Conservation (phyloP, 179 eudicot species). For the Heliamphora pulchella region DNA sequence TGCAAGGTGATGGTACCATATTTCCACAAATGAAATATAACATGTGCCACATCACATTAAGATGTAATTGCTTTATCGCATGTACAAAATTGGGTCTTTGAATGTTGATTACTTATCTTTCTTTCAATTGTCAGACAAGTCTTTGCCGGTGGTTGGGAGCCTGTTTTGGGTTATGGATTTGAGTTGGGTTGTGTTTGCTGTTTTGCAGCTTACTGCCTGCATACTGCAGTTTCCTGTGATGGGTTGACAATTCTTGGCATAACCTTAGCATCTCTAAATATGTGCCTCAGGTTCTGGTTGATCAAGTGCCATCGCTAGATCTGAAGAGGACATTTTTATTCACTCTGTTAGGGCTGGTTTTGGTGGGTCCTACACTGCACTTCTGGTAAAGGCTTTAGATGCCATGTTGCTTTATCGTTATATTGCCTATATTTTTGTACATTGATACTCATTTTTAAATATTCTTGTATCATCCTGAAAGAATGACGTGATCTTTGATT, state of each 20-base stretch:
- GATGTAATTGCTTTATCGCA: not conserved
- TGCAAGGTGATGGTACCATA: not conserved
- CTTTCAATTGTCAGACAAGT: not conserved
- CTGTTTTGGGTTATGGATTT: not conserved
- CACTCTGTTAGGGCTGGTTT: slow-evolving; percentile 65
- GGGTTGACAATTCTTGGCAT: not conserved
- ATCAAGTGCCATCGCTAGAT: slow-evolving; percentile 67
- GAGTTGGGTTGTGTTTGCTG: not conserved
- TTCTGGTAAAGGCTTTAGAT: slow-evolving; percentile 53
- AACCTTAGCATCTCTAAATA: slow-evolving; percentile 12
- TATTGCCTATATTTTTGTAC: not conserved
- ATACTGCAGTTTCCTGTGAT: not conserved
- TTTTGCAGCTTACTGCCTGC: not conserved
- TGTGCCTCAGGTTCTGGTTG: slow-evolving; percentile 56
- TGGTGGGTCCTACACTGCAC: slow-evolving; percentile 91
- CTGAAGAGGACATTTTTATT: slow-evolving; percentile 58
- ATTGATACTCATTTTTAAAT: not conserved
- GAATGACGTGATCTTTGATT: not conserved
- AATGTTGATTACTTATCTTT: not conserved
- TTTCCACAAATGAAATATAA: not conserved
- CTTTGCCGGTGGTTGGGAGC: not conserved
- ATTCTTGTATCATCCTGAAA: not conserved
- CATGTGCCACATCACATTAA: not conserved
- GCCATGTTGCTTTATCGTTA: not conserved
- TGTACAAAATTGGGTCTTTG: not conserved